Percentiles rank a stretch among this genome's conserved stretches.
Evolutionary conservation across 1,139 yeast genomes (phyloP).

Genomic region (Kodamaea ohmeri): DNA sequence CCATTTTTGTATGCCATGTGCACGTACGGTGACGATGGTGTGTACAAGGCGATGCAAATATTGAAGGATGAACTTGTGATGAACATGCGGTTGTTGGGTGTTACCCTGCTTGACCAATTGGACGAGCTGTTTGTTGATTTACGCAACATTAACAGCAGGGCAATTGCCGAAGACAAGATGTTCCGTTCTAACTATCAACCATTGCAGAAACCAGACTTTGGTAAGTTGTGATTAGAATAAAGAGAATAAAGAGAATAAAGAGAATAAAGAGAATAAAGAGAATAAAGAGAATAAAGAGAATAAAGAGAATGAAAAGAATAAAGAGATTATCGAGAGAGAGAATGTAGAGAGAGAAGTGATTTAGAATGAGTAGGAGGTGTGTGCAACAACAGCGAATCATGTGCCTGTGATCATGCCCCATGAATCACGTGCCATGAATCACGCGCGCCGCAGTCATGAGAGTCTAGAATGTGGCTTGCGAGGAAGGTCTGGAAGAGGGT

Average conservation of each 20-base stretch:
- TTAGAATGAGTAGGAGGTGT: too few species aligned
- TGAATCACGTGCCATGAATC: too few species aligned
- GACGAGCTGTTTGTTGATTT: constrained; percentile 43
- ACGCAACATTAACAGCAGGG: constrained; percentile 17
- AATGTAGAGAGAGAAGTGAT: not conserved
- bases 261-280: not conserved
- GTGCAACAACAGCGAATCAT: too few species aligned
- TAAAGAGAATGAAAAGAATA: not conserved
- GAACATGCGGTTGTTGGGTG: constrained; percentile 89
- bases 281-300: not conserved
- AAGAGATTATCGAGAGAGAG: not conserved
- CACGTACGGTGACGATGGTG: constrained; percentile 77
- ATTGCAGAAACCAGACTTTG: constrained; percentile 32
- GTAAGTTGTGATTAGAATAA: constrained; percentile 18
- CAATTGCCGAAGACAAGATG: constrained; percentile 36
- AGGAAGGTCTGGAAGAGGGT: too few species aligned
- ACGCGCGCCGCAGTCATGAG: too few species aligned
- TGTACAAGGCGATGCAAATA: constrained; percentile 69
- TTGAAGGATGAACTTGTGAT: constrained; percentile 78
- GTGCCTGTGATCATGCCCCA: too few species aligned
- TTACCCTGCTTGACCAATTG: constrained; percentile 59
- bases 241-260: not conserved
- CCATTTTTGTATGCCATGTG: constrained; percentile 72
- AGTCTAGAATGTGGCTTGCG: too few species aligned
- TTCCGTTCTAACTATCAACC: constrained; percentile 41